These are phyloP conservation scores for Populus hybrid DNA, from an alignment of 441 rosid genomes.

Conservation along the genomic window DNA sequence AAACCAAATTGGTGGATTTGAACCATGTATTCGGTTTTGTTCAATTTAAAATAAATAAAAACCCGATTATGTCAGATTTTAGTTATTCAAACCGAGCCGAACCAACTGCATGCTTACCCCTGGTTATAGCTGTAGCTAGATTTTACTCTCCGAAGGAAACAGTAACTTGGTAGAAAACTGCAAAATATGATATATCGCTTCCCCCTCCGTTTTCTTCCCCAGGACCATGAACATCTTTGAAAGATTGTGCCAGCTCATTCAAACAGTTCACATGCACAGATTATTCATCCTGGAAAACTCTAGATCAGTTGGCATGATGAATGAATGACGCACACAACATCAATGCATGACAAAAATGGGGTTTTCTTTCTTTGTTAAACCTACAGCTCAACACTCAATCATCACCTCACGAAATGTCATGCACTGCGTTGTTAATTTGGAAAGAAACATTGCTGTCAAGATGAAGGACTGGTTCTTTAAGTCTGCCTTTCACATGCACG, in stretches of 20 bases:
- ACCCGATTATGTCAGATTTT: too few relatives aligned
- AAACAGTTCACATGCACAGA: neutral
- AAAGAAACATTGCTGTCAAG: neutral
- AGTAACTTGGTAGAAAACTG: too few relatives aligned
- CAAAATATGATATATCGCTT: too few relatives aligned
- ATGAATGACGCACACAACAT: neutral
- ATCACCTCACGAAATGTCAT: neutral
- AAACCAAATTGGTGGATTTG: too few relatives aligned
- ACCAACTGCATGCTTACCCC: too few relatives aligned
- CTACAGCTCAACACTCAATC: neutral
- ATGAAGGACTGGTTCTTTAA: neutral
- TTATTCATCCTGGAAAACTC: neutral
- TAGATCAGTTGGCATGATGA: neutral
- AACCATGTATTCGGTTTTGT: too few relatives aligned
- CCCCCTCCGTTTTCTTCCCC: neutral
- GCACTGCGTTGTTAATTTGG: neutral
- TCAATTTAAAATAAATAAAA: too few relatives aligned
- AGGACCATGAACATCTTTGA: neutral
- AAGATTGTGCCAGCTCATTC: neutral
- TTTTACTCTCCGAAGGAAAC: too few relatives aligned
- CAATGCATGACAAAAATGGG: neutral
- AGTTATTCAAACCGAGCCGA: too few relatives aligned
- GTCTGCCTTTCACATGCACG: neutral
- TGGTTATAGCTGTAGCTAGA: too few relatives aligned
- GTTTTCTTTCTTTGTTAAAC: neutral